These are phyloP conservation scores for Micractinium sp. DNA, from an alignment of 139 green algal genomes.

Conservation along the genomic window DNA sequence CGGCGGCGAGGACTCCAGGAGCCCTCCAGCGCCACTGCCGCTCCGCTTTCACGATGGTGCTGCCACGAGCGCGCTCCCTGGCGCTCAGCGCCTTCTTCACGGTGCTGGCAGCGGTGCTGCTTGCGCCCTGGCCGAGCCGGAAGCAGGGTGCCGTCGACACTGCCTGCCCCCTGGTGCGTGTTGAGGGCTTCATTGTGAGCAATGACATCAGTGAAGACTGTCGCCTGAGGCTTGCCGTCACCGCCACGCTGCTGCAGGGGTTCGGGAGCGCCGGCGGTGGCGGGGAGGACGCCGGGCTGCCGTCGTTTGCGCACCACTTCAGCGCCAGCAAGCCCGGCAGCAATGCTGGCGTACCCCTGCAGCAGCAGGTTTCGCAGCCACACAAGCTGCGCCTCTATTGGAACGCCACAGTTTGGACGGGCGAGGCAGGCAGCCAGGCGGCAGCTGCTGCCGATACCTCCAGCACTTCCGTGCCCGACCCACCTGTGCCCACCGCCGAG, in stretches of 20 bases:
- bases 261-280: not conserved
- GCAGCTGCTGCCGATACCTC: not conserved
- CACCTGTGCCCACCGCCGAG: not conserved
- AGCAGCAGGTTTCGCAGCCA: not conserved
- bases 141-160: not conserved
- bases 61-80: too few relatives aligned
- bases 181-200: not conserved
- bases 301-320: not conserved
- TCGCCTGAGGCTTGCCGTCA: too few relatives aligned
- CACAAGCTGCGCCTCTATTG: not conserved
- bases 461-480: not conserved
- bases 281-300: not conserved
- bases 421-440: not conserved
- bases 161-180: not conserved
- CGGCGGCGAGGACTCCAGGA: not conserved
- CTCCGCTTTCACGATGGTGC: not conserved
- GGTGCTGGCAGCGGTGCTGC: not conserved
- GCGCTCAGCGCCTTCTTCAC: not conserved
- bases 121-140: not conserved
- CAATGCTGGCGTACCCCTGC: not conserved
- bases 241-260: not conserved
- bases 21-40: too few relatives aligned
- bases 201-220: too few relatives aligned
- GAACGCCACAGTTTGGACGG: conserved; percentile 6
- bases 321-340: conserved; percentile 8